Evolutionary conservation across 139 green algal genomes (phyloP), one percentile per base, ranked within the genome.

Genomic region (Picochlorum costavermella): DNA sequence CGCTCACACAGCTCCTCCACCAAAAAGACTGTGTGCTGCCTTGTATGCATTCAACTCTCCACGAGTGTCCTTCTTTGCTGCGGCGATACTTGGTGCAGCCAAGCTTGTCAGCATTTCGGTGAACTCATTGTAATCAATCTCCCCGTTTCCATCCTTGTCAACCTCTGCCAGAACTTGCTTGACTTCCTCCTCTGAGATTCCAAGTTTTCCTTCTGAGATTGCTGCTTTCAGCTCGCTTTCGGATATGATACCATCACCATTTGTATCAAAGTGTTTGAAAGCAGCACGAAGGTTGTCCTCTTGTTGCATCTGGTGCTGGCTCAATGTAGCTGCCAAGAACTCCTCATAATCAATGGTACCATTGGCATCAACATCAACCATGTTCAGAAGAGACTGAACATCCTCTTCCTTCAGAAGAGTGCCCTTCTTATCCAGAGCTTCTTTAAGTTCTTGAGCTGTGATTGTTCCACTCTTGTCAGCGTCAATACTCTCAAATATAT

Each of bases 261-360:
- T 80, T 5, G 72, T 75, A 73, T 92, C 87, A 83, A 94, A 94
- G 53, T 82, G 65, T 55, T 73, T 45, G 70, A 95, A 95, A 1
- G 86, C 89, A 6, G 64, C 69, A 25, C 80, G 67, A 74, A 95
- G 80, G 78, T 84, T 80, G 25, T 94, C 88, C 51, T 90, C 85
- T 33, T 77, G 83, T 60, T 86, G 73, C 49, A 96, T 65, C 68
- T 92, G 86, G 64, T 76, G 81, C 56, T 86, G 63, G 73, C 90
- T 81, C 53, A 96, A 72, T 20, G 90, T 96, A 71, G 88, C 81
- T 2, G 87, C 87, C 43, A 95, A 37, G 69, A 94, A 94, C 73
- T 96, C 87, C 70, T 95, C 84, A 68, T 96, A 97, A 70, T 96
- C 90, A 59, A 98, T 95, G 11, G 80, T 66, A 40, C 89, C 88